Conservation (phyloP, 139 green algal species). For the Nannochloris sp. region DNA sequence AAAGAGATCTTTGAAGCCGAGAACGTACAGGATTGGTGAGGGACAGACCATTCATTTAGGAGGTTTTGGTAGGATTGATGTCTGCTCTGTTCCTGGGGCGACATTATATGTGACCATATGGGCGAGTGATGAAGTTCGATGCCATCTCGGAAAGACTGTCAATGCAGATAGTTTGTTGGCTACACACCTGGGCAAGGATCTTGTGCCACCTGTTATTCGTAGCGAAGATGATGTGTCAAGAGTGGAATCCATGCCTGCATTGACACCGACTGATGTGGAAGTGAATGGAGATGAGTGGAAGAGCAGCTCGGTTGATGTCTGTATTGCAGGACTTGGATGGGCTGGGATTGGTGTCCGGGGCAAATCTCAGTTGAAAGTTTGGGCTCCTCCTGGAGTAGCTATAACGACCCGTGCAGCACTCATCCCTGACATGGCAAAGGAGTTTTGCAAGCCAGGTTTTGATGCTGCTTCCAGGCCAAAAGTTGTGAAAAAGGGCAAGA, state of each 20-base stretch:
- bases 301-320: slow-evolving; percentile 43
- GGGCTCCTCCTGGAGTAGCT: slow-evolving; percentile 60
- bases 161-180: slow-evolving; percentile 51
- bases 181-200: slow-evolving; percentile 44
- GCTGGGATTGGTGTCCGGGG: slow-evolving; percentile 70
- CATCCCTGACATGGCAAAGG: slow-evolving; percentile 65
- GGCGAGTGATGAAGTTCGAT: slow-evolving; percentile 56
- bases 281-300: slow-evolving; percentile 41
- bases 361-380: slow-evolving; percentile 62
- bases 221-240: not conserved
- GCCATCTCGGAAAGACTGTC: slow-evolving; percentile 79
- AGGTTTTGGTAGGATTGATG: slow-evolving; percentile 81
- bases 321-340: slow-evolving; percentile 82
- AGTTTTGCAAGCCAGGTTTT: slow-evolving; percentile 77
- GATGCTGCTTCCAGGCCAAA: slow-evolving; percentile 26
- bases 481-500: slow-evolving; percentile 8
- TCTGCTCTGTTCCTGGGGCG: slow-evolving; percentile 45
- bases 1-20: slow-evolving; percentile 52
- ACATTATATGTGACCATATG: slow-evolving; percentile 93
- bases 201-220: slow-evolving; percentile 50
- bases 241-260: slow-evolving; percentile 21
- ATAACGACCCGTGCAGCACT: slow-evolving; percentile 78
- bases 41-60: slow-evolving; percentile 74
- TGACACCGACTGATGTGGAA: slow-evolving; percentile 36
- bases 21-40: slow-evolving; percentile 72